Percentiles rank a stretch among this genome's conserved stretches.
Conservation (phyloP, 2,329 filamentous ascomycete species). For the Aspergillus piperis region DNA sequence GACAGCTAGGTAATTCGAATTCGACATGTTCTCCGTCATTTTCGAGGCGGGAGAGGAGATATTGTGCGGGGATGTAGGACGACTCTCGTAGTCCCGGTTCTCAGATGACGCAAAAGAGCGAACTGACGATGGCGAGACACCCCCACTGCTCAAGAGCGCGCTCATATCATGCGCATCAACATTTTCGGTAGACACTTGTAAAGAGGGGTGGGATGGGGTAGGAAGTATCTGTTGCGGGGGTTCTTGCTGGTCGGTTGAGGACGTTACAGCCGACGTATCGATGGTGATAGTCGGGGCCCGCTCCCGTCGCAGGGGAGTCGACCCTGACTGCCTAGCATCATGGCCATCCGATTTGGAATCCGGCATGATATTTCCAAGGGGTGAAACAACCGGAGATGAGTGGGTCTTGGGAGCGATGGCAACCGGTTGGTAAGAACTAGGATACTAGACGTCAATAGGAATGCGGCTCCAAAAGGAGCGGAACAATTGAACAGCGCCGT, state of each 20-base stretch:
- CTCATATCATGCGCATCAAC: conserved; percentile 34
- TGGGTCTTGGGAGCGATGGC: conserved; percentile 13
- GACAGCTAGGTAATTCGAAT: conserved; percentile 62
- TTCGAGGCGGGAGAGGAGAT: conserved; percentile 63
- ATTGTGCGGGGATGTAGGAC: conserved; percentile 68
- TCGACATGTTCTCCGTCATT: conserved; percentile 51
- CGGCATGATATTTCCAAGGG: conserved; percentile 33
- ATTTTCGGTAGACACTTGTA: conserved; percentile 42
- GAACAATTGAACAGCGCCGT: conserved; percentile 11
- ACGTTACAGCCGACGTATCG: conserved; percentile 56
- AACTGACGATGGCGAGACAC: conserved; percentile 52
- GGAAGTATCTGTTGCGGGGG: conserved; percentile 38
- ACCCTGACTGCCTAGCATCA: conserved; percentile 26
- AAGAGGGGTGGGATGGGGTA: conserved; percentile 37
- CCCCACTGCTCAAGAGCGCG: conserved; percentile 31
- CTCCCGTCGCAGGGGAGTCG: conserved; percentile 42
- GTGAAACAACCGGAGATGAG: conserved; percentile 7
- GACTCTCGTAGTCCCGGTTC: conserved; percentile 55
- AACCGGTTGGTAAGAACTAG: conserved; percentile 15
- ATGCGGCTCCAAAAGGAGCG: conserved; percentile 25
- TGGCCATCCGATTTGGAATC: conserved; percentile 30
- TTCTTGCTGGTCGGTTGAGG: conserved; percentile 35
- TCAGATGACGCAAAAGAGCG: conserved; percentile 61
- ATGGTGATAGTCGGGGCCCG: conserved; percentile 59
- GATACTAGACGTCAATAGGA: conserved; percentile 24